phyloP scores from a whole-genome alignment of 352 stramenopile species.

The Achlya hypogyna region DNA sequence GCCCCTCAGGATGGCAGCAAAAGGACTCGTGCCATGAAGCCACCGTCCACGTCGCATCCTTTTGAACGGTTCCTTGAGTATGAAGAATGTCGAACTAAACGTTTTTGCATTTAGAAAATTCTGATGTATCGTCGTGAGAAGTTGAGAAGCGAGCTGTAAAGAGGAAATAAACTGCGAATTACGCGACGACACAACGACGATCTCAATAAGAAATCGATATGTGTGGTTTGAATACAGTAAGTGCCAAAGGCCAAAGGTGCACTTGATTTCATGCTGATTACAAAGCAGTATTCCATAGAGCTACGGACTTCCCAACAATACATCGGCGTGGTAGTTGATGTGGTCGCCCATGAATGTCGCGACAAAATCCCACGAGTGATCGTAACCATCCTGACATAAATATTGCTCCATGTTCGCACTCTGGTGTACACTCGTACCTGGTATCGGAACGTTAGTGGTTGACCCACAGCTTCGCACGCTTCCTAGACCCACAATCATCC shows the following conservation, averaged over 20 bases:
- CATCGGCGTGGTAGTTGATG: constrained; percentile 88
- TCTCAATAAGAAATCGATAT: no score
- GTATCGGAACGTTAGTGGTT: constrained; percentile 67
- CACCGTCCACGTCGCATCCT: background rate
- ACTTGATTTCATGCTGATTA: no score
- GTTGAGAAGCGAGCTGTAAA: no score
- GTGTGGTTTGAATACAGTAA: no score
- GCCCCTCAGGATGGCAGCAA: background rate
- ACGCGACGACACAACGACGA: no score
- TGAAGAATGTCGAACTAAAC: no score
- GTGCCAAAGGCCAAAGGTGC: no score
- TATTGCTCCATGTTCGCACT: background rate
- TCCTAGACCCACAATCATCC: constrained; percentile 22
- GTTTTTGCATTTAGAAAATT: background rate
- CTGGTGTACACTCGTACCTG: background rate
- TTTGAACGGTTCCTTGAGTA: no score
- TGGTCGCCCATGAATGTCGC: constrained; percentile 94
- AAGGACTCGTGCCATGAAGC: background rate
- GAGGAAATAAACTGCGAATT: no score
- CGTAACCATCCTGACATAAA: constrained; percentile 83
- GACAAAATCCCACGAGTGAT: constrained; percentile 98
- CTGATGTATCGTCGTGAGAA: background rate
- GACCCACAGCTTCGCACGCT: constrained; percentile 65
- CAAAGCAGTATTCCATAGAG: background rate
- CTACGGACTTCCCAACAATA: constrained; percentile 31